Evolutionary conservation across 257 asterid species (phyloP).

Genomic region (Fraxinus americana): DNA sequence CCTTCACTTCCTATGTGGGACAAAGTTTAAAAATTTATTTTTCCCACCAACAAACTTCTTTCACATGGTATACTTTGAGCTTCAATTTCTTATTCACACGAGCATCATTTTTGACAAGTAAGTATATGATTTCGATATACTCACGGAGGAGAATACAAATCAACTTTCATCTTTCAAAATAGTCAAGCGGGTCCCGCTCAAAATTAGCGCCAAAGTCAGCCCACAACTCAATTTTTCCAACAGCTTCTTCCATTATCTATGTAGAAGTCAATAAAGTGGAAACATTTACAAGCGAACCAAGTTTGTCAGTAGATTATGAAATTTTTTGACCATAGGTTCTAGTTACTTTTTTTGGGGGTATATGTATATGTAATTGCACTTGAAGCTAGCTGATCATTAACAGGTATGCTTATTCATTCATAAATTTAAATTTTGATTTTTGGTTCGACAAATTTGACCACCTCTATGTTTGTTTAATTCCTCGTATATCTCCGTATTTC

Average conservation of each 20-base stretch:
- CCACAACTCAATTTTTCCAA: no score
- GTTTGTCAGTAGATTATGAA: slow-evolving; percentile 37
- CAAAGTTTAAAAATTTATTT: no score
- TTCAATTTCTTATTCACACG: no score
- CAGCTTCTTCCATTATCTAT: slow-evolving; percentile 95
- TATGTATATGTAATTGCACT: slow-evolving; percentile 31
- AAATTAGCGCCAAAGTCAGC: no score
- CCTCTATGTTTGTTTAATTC: neutral
- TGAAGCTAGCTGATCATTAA: slow-evolving; percentile 25
- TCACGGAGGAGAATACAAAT: no score
- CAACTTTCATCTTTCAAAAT: no score
- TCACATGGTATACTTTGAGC: no score
- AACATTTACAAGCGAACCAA: slow-evolving; percentile 8
- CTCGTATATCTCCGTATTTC: neutral
- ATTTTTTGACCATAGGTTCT: slow-evolving; percentile 27
- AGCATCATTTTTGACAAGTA: no score
- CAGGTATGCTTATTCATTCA: slow-evolving; percentile 23
- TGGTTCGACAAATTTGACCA: slow-evolving; percentile 18
- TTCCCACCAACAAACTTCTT: no score
- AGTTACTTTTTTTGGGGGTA: slow-evolving; percentile 14
- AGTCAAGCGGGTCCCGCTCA: no score
- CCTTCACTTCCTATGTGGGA: no score
- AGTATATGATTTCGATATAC: no score
- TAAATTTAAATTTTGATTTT: neutral
- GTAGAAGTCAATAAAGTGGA: slow-evolving; percentile 39